Evolutionary conservation across 2,329 filamentous ascomycete genomes (phyloP), one percentile per base, ranked within the genome.

Genomic region (Colletotrichum sublineola): DNA sequence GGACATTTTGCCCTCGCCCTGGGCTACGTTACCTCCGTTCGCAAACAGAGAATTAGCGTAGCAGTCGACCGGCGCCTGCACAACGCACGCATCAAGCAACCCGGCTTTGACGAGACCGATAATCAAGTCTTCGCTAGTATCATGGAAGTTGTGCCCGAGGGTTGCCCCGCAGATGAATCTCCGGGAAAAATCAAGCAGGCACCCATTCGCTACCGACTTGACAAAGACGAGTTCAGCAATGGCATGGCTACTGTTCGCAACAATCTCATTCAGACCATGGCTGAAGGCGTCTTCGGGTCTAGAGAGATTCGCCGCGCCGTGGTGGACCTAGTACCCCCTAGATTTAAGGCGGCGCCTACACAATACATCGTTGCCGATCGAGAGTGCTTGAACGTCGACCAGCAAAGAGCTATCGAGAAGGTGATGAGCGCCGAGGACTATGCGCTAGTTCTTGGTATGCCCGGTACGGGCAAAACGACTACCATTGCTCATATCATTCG

Each of bases 161-260:
- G 87, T 1, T 85, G 84, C 46, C 83, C 82, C 0, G 83, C 86
- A 33, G 84, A 88, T 46, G 84, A 89, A 68, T 85, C 87, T 6
- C 81, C 88, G 52, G 85, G 83, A 38, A 87, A 85, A 75, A 85
- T 86, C 75, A 85, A 86, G 70, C 84, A 86, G 68, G 81, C 87
- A 5, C 89, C 89, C 5, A 83, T 93, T 7, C 86, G 90, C 61
- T 99, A 97, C 77, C 92, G 96, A 33, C 86, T 99, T 5, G 96
- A 99, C 82, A 98, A 98, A 80, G 96, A 99, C 77, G 96, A 99
- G 79, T 99, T 99, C 82, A 97, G 94, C 82, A 98, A 97, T 77
- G 96, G 96, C 69, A 97, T 99, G 94, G 95, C 96, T 3, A 93
- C 93, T 40, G 94, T 97, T 57, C 91, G 96, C 65, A 98, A 97